Percentiles rank a stretch among this genome's conserved stretches.
Conservation (phyloP, 768 basidiomycete genomes). For the Boletellus sp. region DNA sequence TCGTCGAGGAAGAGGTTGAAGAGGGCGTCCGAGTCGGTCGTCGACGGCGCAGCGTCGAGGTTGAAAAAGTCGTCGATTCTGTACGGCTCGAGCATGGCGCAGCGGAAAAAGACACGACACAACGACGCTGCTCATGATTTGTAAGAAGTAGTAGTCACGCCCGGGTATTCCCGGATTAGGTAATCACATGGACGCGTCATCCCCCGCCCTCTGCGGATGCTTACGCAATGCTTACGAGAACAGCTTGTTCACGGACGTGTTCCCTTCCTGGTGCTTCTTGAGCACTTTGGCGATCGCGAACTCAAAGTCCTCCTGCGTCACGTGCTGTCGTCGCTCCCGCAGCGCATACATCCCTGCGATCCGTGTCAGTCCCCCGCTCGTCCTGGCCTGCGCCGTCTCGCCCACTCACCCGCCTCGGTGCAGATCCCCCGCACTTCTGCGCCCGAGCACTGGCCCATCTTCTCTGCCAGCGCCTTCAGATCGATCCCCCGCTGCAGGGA, state of each 20-base stretch:
- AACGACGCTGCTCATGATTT: not conserved
- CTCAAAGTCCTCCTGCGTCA: constrained; percentile 98
- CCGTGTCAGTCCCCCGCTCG: not conserved
- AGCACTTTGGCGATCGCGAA: constrained; percentile 96
- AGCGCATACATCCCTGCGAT: constrained; percentile 93
- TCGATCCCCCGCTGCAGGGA: constrained; percentile 97
- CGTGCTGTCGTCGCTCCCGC: constrained; percentile 91
- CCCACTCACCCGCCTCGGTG: constrained; percentile 79
- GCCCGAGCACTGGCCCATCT: constrained; percentile 99
- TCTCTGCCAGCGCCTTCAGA: constrained; percentile 91
- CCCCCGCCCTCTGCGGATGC: constrained; percentile 33
- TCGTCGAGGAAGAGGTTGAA: constrained; percentile 49
- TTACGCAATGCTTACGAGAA: constrained; percentile 77
- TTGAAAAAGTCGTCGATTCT: constrained; percentile 61
- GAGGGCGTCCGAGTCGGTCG: constrained; percentile 28
- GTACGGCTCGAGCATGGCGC: constrained; percentile 24
- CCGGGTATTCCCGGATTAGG: constrained; percentile 16
- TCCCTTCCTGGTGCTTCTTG: constrained; percentile 96
- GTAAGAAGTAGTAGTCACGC: not conserved
- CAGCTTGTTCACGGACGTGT: constrained; percentile 91
- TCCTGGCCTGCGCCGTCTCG: too few species aligned
- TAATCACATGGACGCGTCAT: constrained; percentile 17
- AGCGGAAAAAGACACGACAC: not conserved
- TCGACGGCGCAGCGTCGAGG: constrained; percentile 48
- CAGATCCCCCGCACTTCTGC: constrained; percentile 97